phyloP scores from a whole-genome alignment of 495 filamentous ascomycete genomes.

The Xylaria flabelliformis region DNA sequence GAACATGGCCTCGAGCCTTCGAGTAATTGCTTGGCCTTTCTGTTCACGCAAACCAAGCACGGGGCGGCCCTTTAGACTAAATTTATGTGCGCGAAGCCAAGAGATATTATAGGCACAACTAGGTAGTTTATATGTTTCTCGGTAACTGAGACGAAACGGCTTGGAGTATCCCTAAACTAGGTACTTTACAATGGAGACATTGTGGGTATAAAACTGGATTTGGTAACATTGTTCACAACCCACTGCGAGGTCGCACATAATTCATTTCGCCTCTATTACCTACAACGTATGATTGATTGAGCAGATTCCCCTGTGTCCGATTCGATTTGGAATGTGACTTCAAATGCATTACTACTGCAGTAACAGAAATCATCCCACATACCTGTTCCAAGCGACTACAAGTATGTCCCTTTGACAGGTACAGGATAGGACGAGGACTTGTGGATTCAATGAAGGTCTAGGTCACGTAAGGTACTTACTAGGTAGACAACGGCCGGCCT shows the following conservation, averaged over 20 bases:
- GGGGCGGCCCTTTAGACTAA: constrained; percentile 1
- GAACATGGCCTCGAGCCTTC: not conserved
- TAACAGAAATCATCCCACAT: constrained; percentile 14
- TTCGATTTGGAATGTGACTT: constrained; percentile 20
- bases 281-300: constrained; percentile 19
- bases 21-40: not conserved
- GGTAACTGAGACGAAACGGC: not conserved
- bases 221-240: constrained; percentile 8
- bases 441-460: not conserved
- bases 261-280: constrained; percentile 14
- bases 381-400: not conserved
- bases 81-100: not conserved
- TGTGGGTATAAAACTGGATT: constrained; percentile 13
- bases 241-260: constrained; percentile 2
- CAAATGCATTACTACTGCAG: constrained; percentile 20
- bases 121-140: not conserved
- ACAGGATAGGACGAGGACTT: not conserved
- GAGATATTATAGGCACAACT: not conserved
- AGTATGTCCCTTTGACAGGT: not conserved
- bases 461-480: not conserved
- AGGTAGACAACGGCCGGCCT: not conserved
- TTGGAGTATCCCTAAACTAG: constrained; percentile 9
- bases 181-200: not conserved
- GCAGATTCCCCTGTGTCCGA: not conserved
- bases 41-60: not conserved